Base-by-base conservation (phyloP, 1,139 yeast species). In the Candida neerlandica region DNA sequence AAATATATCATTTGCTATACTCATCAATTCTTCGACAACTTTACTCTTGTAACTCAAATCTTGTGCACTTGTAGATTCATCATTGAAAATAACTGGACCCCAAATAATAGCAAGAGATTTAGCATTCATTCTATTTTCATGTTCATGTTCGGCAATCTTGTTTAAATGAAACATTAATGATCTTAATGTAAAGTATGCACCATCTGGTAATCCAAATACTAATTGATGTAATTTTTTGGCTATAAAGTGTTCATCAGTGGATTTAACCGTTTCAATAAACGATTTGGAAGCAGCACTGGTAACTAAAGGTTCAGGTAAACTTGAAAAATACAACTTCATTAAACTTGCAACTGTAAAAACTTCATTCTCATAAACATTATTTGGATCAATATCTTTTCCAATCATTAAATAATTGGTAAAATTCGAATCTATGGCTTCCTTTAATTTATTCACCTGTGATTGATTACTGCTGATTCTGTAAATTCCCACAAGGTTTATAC, bases 111-210 rank as follows among this genome's bases (percentile, higher is more conserved):
- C 87, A 58, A 92, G 69, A 50, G 86, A 85, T 60, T 85, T 86
- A 47, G 85, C 77, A 43, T 85, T 84, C 99, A 94, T 94, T 63
- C 95, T 78, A 62, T 90, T 90, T 34, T 70, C 61, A 12, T 78
- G 75, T 60, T 85, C 86, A 52, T 84, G 78, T 23, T 81, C 78
- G 30, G 87, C 84, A 7, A 94, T 86, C 48, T 86, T 81, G 58
- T 87, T 85, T 56, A 94, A 78, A 66, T 94, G 99, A 75, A 92
- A 89, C 3, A 91, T 75, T 55, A 94, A 73, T 37, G 90, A 83
- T 58, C 98, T 75, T 58, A 94, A 76, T 0, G 98, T 92, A 73
- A 96, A 91, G 66, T 94, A 94, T 50, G 95, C 91, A 1, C 96
- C 95, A 67, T 94, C 99, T 0, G 98, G 97, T 49, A 94, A 77